Base-by-base conservation (phyloP, 1,284 basidiomycete genomes). In the Boletus mariae region DNA sequence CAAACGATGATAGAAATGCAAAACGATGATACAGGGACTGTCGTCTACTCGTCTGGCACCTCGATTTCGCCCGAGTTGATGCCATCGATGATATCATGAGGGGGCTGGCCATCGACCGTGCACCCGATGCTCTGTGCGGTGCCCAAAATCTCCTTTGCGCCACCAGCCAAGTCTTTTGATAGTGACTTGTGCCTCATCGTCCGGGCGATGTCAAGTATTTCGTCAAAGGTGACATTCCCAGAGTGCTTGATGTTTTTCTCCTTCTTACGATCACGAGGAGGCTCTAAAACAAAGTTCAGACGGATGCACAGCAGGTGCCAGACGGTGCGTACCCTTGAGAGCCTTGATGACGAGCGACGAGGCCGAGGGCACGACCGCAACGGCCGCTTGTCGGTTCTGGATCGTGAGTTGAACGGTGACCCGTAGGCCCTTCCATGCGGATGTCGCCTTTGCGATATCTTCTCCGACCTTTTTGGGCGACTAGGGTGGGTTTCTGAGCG, bases 401-500 rank as follows among this genome's bases (percentile, higher is more conserved):
- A 99, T 98, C 56, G 96, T 99, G 59, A 99, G 86, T 76, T 99
- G 94, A 63, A 98, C 94, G 63, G 97, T 99, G 59, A 99, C 97
- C 58, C 95, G 92, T 70, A 99, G 94, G 81, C 97, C 97, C 80
- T 99, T 99, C 97, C 97, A 99, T 75, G 90, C 90, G 57, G 88
- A 85, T 59, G 97, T 98, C 58, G 97, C 96, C 79, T 99, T 99
- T 71, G 97, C 97, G 72, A 99, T 99, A 80, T 99, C 97, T 92
- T 99, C 97, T 80, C 97, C 97, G 78, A 99, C 95, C 83, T 99
- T 99, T 84, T 99, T 99, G 71, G 97, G 96, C 56, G 97, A 98
- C 95, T 98, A 64, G 51, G 52, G 9, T 51, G 9, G n/a, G 46
- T 44, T 4, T 57, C 35, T 47, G n/a, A 66, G 50, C 8, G 10